These are phyloP conservation scores for Saccharomyces eubayanus DNA, from an alignment of 805 yeast genomes.

Conservation along the genomic window DNA sequence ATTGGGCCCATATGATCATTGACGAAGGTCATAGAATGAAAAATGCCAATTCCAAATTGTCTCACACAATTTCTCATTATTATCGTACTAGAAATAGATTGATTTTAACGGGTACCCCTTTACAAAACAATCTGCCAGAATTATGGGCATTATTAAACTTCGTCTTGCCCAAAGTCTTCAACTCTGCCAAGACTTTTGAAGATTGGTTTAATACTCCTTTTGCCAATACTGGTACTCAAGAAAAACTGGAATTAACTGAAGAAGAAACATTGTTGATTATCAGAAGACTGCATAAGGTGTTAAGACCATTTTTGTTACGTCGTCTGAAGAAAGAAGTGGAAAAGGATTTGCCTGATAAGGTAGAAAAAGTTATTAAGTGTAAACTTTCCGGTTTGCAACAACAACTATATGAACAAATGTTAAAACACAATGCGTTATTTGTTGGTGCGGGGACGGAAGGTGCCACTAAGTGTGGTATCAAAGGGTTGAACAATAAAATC, in stretches of 20 bases:
- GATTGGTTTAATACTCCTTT: slow-evolving; percentile 89
- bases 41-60: slow-evolving; percentile 65
- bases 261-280: slow-evolving; percentile 78
- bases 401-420: slow-evolving; percentile 67
- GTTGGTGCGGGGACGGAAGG: slow-evolving; percentile 53
- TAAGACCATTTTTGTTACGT: slow-evolving; percentile 76
- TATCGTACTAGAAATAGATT: slow-evolving; percentile 70
- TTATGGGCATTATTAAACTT: slow-evolving; percentile 79
- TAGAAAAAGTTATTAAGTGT: slow-evolving; percentile 76
- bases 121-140: slow-evolving; percentile 78
- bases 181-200: slow-evolving; percentile 77
- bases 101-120: slow-evolving; percentile 81
- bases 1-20: slow-evolving; percentile 81
- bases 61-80: slow-evolving; percentile 59
- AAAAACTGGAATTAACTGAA: slow-evolving; percentile 71
- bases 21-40: slow-evolving; percentile 91
- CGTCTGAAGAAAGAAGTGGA: slow-evolving; percentile 83
- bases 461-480: slow-evolving; percentile 56
- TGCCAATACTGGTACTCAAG: slow-evolving; percentile 77
- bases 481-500: slow-evolving; percentile 71
- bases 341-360: slow-evolving; percentile 76
- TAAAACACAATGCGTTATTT: slow-evolving; percentile 59
- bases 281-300: slow-evolving; percentile 77
- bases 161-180: slow-evolving; percentile 75
- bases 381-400: slow-evolving; percentile 65